Evolutionary conservation across 345 rosid genomes (phyloP), one percentile per base, ranked within the genome.

Genomic region (Cardamine resedifolia): DNA sequence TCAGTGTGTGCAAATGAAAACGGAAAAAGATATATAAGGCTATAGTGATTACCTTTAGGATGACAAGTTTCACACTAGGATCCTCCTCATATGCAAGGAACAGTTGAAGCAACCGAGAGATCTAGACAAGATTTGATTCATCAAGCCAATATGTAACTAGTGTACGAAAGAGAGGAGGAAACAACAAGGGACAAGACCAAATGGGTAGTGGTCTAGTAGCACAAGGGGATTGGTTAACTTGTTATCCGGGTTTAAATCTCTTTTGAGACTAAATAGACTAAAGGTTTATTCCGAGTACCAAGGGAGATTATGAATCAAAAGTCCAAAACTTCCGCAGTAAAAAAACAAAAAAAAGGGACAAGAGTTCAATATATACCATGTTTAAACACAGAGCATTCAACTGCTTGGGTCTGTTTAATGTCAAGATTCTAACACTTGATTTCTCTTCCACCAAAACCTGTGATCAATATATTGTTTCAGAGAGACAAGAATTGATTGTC

Each of bases 371-470:
- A 31, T 30, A 4, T 72, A 88, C 98, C 97, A 92, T 92, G 43
- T 71, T 34, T 28, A 16, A 69, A 19, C 84, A 83, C 62, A 84
- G 75, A 36, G 88, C 93, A 85, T 92, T 92, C 68, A 90, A 80
- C 48, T 87, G 89, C 79, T 77, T 85, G 31, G 90, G 82, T 81
- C 90, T 82, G 85, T 88, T 92, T 11, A 92, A 58, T 21, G 78
- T 86, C 74, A 92, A 75, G 24, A 70, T 85, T 78, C 86, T 86
- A 11, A 71, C 85, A 62, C 10, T 79, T 4, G 78, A 55, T 26
- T 66, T 85, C 77, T 79, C 85, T 81, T 92, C 87, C 61, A 87
- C 88, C 63, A 90, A 71, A 67, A 92, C 74, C 93, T 85, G 83
- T 45, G 19, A 28, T 18, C 65, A 58, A 31, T n/a, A n/a, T n/a